Evolutionary conservation across 192 early-diverging fungal species (phyloP).

Genomic region (Rhizoclosmatium sp.): DNA sequence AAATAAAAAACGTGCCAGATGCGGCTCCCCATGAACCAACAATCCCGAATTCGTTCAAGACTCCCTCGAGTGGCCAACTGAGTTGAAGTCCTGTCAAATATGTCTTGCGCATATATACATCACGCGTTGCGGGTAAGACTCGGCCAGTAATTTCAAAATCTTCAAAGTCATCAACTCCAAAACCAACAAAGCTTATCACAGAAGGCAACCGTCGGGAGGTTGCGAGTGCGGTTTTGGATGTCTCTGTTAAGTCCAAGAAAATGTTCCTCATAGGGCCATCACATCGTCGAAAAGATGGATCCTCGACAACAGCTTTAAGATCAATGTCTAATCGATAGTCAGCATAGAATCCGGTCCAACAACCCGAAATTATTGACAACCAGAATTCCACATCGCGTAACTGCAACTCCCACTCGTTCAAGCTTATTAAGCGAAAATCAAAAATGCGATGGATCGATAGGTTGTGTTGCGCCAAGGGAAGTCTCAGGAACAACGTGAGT

Average conservation of each 20-base stretch:
- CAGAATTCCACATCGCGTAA: neutral
- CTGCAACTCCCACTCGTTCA: neutral
- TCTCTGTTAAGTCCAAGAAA: neutral
- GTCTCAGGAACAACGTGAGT: neutral
- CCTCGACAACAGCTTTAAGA: neutral
- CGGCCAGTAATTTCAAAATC: conserved; percentile 16
- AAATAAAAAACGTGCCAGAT: conserved; percentile 14
- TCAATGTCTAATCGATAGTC: conserved; percentile 19
- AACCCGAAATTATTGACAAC: neutral
- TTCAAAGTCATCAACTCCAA: conserved; percentile 6
- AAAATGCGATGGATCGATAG: neutral
- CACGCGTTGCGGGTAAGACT: neutral
- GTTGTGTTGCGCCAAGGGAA: neutral
- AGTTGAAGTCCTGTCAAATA: neutral
- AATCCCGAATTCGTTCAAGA: conserved; percentile 25
- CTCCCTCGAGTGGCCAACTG: conserved; percentile 19
- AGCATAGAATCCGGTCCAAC: conserved; percentile 26
- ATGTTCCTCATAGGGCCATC: conserved; percentile 22
- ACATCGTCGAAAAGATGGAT: neutral
- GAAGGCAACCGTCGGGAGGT: neutral
- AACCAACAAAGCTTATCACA: neutral
- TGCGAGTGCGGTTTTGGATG: neutral
- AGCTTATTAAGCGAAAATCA: neutral
- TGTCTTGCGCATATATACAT: conserved; percentile 20
- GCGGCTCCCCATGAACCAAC: conserved; percentile 12